Conservation (phyloP, 495 filamentous ascomycete genomes). For the Penicillium atrosanguineum region DNA sequence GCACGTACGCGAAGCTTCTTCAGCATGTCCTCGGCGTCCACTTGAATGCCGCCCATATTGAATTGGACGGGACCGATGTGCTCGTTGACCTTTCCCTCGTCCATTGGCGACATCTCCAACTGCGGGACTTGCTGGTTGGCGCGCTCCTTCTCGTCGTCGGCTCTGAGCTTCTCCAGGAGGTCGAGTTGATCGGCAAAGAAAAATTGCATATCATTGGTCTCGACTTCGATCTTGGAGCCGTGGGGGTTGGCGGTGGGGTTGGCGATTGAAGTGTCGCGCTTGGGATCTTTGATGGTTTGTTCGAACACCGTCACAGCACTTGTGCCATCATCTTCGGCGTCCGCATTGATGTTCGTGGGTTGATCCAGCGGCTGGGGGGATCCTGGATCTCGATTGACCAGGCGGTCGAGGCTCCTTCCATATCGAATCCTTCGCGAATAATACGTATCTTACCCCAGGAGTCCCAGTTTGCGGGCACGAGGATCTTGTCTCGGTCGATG, state of each 20-base stretch:
- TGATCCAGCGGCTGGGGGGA: conserved; percentile 35
- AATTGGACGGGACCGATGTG: conserved; percentile 96
- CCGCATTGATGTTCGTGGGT: conserved; percentile 17
- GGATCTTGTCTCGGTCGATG: conserved; percentile 91
- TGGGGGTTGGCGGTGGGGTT: conserved; percentile 44
- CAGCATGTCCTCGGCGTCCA: conserved; percentile 94
- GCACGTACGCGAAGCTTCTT: conserved; percentile 74
- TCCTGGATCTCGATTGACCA: conserved; percentile 82
- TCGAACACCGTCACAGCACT: conserved; percentile 73
- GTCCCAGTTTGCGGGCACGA: conserved; percentile 96
- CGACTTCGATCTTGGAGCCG: conserved; percentile 56
- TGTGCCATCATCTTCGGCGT: conserved; percentile 39
- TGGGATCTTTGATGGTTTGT: conserved; percentile 71
- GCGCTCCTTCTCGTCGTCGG: conserved; percentile 60
- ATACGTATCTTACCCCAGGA: conserved; percentile 97
- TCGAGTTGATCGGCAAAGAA: conserved; percentile 76
- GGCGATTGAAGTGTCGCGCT: conserved; percentile 54
- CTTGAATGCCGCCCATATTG: conserved; percentile 95
- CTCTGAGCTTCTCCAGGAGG: conserved; percentile 64
- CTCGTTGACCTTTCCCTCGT: conserved; percentile 67
- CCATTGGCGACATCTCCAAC: conserved; percentile 47
- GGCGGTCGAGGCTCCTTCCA: conserved; percentile 77
- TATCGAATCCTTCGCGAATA: conserved; percentile 89
- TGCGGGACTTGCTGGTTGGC: conserved; percentile 36
- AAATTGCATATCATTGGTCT: conserved; percentile 71